These are phyloP conservation scores for Macaranga tanarius DNA, from an alignment of 441 rosid species.

Conservation along the genomic window DNA sequence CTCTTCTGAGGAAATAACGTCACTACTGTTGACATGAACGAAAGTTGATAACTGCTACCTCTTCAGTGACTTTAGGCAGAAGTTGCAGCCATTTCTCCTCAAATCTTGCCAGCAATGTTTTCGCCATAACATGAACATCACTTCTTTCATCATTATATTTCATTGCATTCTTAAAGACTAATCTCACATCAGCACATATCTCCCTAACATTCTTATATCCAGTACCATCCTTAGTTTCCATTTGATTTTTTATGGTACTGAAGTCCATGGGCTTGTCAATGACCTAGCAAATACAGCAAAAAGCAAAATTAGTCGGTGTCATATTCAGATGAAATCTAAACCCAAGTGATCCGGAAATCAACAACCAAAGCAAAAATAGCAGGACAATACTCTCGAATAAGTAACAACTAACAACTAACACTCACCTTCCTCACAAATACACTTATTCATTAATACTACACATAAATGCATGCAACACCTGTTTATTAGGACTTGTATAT, in stretches of 20 bases:
- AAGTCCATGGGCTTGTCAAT: constrained; percentile 99
- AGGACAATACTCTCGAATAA: neutral
- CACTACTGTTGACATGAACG: neutral
- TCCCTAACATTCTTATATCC: constrained; percentile 91
- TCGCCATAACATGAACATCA: constrained; percentile 90
- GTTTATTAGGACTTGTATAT: neutral
- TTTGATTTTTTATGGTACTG: constrained; percentile 75
- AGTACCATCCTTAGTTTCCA: constrained; percentile 90
- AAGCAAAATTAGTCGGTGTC: neutral
- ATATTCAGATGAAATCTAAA: constrained; percentile 3
- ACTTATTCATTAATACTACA: neutral
- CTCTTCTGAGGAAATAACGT: neutral
- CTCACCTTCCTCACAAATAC: neutral
- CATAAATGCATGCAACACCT: neutral
- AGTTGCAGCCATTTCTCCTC: constrained; percentile 91
- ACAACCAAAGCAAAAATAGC: constrained; percentile 3
- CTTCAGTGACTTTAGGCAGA: constrained; percentile 89
- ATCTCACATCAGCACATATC: constrained; percentile 89
- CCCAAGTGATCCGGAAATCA: neutral
- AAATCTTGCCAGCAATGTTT: constrained; percentile 75
- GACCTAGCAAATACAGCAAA: constrained; percentile 34
- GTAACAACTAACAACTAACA: neutral
- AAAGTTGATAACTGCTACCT: constrained; percentile 29
- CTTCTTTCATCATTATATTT: constrained; percentile 80
- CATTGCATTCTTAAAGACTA: constrained; percentile 97